These are phyloP conservation scores for Neurospora sp. DNA, from an alignment of 2,329 filamentous ascomycete genomes.

Conservation along the genomic window DNA sequence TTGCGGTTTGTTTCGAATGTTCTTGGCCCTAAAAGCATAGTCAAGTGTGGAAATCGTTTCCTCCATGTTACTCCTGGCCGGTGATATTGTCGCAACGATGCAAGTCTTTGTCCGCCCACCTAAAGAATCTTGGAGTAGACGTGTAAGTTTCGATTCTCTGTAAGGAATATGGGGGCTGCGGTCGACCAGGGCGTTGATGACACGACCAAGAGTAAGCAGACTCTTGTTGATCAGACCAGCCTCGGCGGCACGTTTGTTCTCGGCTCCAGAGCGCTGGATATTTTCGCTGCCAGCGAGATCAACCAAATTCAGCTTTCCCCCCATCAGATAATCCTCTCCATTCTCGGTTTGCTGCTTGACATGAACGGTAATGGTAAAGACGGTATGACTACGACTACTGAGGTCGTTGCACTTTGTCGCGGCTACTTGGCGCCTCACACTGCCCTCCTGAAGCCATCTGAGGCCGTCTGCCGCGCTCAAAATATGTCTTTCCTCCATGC, in stretches of 20 bases:
- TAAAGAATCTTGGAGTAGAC: conserved; percentile 89
- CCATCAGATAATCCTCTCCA: conserved; percentile 81
- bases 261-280: conserved; percentile 90
- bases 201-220: conserved; percentile 82
- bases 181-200: conserved; percentile 96
- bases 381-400: conserved; percentile 91
- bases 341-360: conserved; percentile 72
- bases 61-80: conserved; percentile 88
- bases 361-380: conserved; percentile 92
- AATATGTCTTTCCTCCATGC: conserved; percentile 95
- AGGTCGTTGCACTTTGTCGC: conserved; percentile 99
- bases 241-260: conserved; percentile 94
- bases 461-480: conserved; percentile 77
- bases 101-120: conserved; percentile 95
- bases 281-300: conserved; percentile 97
- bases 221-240: conserved; percentile 98
- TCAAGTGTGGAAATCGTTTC: conserved; percentile 97
- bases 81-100: conserved; percentile 94
- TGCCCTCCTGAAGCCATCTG: conserved; percentile 78
- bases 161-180: conserved; percentile 79
- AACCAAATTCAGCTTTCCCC: conserved; percentile 91
- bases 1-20: conserved; percentile 96
- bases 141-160: conserved; percentile 90
- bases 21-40: conserved; percentile 96
- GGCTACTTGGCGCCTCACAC: conserved; percentile 91